Conservation (phyloP, 2,329 filamentous ascomycete species). For the Ceratocystis cubensis region DNA sequence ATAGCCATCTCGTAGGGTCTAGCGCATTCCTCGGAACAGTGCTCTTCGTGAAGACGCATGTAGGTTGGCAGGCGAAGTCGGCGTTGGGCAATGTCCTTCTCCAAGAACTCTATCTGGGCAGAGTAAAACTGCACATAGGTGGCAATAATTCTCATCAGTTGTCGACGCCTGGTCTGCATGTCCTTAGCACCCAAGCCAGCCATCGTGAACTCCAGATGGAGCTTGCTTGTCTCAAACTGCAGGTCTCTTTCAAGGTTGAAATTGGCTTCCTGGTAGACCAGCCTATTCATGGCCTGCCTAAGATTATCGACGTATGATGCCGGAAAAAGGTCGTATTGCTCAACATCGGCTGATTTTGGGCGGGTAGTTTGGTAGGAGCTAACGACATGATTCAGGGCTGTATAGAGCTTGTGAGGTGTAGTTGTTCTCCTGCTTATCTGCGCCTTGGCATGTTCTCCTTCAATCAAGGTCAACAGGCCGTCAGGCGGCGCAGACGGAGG, state of each 20-base stretch:
- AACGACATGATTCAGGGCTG: background rate
- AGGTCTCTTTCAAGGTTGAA: background rate
- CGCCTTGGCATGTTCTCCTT: background rate
- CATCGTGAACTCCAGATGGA: background rate
- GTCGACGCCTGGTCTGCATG: background rate
- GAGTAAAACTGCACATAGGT: background rate
- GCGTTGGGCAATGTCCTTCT: background rate
- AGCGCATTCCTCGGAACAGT: background rate
- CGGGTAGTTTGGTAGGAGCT: background rate
- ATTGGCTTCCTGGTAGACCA: background rate
- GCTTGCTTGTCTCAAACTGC: background rate
- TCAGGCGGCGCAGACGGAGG: background rate
- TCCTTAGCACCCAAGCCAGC: background rate
- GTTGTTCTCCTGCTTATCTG: background rate
- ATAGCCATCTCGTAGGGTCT: background rate
- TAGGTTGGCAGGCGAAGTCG: background rate
- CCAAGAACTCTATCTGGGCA: background rate
- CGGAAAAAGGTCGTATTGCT: background rate
- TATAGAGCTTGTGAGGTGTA: background rate
- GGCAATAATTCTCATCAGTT: background rate
- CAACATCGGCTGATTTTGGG: background rate
- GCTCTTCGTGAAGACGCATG: background rate
- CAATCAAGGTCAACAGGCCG: background rate
- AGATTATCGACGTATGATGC: background rate
- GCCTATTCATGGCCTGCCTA: background rate